Evolutionary conservation across 2,329 filamentous ascomycete species (phyloP).

Genomic region (Colletotrichum tofieldiae): DNA sequence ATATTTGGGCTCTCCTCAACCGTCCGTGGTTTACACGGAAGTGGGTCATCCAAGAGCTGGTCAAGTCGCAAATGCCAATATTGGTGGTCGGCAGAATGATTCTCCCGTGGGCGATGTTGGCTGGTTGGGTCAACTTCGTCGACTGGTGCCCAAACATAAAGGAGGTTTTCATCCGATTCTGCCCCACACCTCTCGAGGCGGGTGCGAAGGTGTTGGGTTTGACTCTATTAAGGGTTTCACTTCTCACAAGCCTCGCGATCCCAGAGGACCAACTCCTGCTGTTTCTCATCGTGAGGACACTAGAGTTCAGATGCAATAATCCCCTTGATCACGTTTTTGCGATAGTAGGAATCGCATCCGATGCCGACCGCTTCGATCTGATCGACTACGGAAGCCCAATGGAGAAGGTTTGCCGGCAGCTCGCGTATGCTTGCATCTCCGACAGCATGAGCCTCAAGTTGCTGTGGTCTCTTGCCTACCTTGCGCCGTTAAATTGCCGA

Average conservation of each 20-base stretch:
- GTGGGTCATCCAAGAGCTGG: conserved; percentile 23
- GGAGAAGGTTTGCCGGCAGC: conserved; percentile 17
- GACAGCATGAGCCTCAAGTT: conserved; percentile 21
- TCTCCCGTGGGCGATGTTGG: conserved; percentile 20
- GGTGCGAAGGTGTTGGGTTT: conserved; percentile 12
- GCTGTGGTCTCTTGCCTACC: conserved; percentile 16
- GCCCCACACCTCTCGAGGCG: conserved; percentile 22
- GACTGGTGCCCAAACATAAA: conserved; percentile 17
- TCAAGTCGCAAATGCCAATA: conserved; percentile 20
- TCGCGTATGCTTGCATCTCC: conserved; percentile 16
- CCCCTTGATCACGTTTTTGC: not conserved
- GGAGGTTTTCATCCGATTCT: conserved; percentile 15
- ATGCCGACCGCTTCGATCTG: conserved; percentile 19
- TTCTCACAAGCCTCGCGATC: conserved; percentile 2
- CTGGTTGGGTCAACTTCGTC: conserved; percentile 21
- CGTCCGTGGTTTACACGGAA: conserved; percentile 24
- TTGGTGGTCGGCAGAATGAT: conserved; percentile 6
- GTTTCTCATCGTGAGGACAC: too few species aligned
- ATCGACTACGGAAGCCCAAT: conserved; percentile 18
- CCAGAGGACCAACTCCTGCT: too few species aligned
- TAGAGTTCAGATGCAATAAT: too few species aligned
- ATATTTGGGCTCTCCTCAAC: conserved; percentile 24
- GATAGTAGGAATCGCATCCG: conserved; percentile 12
- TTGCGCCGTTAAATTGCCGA: conserved; percentile 6
- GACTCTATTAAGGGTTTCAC: conserved; percentile 4